Evolutionary conservation across 163 green algal species (phyloP), one percentile per base, ranked within the genome.

Genomic region (Botryococcus braunii): DNA sequence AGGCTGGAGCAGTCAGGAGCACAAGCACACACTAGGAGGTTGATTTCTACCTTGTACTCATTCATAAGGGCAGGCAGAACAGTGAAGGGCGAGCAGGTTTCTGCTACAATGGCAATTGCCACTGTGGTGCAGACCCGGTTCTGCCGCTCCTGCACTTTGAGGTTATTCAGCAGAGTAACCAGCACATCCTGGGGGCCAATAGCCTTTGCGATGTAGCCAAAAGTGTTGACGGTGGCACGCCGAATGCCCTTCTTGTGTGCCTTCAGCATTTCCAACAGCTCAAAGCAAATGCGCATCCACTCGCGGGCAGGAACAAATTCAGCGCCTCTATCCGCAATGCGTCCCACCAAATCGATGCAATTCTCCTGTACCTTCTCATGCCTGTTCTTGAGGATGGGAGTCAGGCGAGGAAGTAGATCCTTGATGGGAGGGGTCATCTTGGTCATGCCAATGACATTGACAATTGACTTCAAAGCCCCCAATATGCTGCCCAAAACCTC

Each of bases 231-330:
- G 49, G 69, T 83, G 4, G 70, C 77, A 21, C 87, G 77, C 6
- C 88, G 69, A 70, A 96, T 95, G 50, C 82, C 89, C 82, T 96
- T 95, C 81, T 95, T 94, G 79, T 91, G 88, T 58, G 86, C 92
- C 75, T 95, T 95, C 40, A 99, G 86, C 88, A 97, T 97, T 65
- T 98, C 94, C 29, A 98, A 83, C 72, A 98, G 87, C 85, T 99
- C 95, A 66, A 99, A 99, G 86, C 94, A 98, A 81, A 99, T 97
- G 74, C 94, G 91, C 93, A 99, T 99, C 94, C 95, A 99, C 82
- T 99, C 94, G 52, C 91, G 82, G 1, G 95, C 90, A 25, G 94
- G 92, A 60, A 99, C 93, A 68, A 89, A 94, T 75, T 95, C 87
- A 3, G 91, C 87, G 49, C 90, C 94, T 27, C 92, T 77, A 81